Conservation (phyloP, 805 yeast genomes). For the Helenozyma baotianmanensis region DNA sequence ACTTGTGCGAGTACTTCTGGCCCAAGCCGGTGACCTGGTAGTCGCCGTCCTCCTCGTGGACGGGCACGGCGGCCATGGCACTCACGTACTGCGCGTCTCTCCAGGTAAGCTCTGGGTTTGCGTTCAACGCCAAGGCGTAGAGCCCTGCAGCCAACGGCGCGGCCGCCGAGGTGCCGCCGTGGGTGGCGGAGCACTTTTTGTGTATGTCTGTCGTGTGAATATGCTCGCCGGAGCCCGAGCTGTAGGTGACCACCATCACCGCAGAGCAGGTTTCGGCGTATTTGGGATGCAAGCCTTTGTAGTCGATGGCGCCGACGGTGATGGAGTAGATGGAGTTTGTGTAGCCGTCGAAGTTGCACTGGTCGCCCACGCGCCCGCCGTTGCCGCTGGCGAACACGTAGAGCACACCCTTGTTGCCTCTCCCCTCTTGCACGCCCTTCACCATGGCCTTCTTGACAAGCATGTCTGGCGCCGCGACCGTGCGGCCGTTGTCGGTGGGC, state of each 20-base stretch:
- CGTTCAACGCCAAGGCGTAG: slow-evolving; percentile 74
- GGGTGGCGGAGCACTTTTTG: slow-evolving; percentile 62
- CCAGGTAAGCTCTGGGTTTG: slow-evolving; percentile 89
- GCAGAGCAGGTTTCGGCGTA: slow-evolving; percentile 95
- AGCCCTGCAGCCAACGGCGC: slow-evolving; percentile 99
- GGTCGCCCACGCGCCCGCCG: slow-evolving; percentile 79
- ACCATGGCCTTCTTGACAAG: slow-evolving; percentile 77
- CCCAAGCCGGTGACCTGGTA: slow-evolving; percentile 73
- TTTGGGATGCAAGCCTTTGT: slow-evolving; percentile 78
- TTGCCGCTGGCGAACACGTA: slow-evolving; percentile 97
- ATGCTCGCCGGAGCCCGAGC: slow-evolving; percentile 85
- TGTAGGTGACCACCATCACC: slow-evolving; percentile 87
- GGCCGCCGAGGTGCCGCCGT: slow-evolving; percentile 98
- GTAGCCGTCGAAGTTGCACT: slow-evolving; percentile 95
- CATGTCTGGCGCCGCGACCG: slow-evolving; percentile 79
- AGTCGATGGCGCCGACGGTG: slow-evolving; percentile 91
- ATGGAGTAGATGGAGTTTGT: slow-evolving; percentile 93
- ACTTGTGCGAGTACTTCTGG: slow-evolving; percentile 72
- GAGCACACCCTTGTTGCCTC: slow-evolving; percentile 75
- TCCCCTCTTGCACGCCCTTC: slow-evolving; percentile 81
- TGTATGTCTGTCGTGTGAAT: slow-evolving; percentile 84
- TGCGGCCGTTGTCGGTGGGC: slow-evolving; percentile 86
- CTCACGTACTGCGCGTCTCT: slow-evolving; percentile 88
- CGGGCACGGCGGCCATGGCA: slow-evolving; percentile 63
- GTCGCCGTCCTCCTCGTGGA: slow-evolving; percentile 62